Evolutionary conservation across 257 asterid genomes (phyloP), one percentile per base, ranked within the genome.

Genomic region (Craterostigma plantagineum): DNA sequence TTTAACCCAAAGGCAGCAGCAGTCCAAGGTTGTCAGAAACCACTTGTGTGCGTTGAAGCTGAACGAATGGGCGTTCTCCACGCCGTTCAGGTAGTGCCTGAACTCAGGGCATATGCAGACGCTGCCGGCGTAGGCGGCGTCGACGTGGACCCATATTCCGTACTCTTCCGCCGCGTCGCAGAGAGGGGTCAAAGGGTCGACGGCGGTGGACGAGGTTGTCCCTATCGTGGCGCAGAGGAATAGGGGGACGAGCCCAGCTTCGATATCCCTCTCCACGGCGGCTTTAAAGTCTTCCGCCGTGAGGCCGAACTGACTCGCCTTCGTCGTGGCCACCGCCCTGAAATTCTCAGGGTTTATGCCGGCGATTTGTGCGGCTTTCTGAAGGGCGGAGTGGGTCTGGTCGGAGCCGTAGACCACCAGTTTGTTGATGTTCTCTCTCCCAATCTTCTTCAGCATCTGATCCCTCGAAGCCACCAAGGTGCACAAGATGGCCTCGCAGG

Each of bases 1-100:
- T 11, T 80, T 80, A 10, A 80, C 79, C 93, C 93, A 79, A 1
- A 79, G 58, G 58, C 93, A 79, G 34, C 93, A 79, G 57, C 92
- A 79, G 42, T 79, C 87, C 1, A 79, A 33, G 0, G 84, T 71
- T 0, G 85, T 65, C 6, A 77, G 48, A 23, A 73, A 77, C 92
- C 92, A 78, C 56, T 78, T 78, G 40, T 78, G 81, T 0, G 92
- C 77, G 50, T 78, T 79, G 48, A 79, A 76, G 57, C 87, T 75
- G 63, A 79, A 62, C 0, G 87, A 79, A 10, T 79, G 48, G 5
- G 83, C 87, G 11, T 60, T 59, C 12, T 79, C 87, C 0, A 79
- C 67, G 0, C 92, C 92, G 34, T 75, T 67, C 1, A 79, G 68
- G 50, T 69, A 79, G 38, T 62, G 82, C 0, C 76, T 77, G 56